Evolutionary conservation across 1,284 basidiomycete species (phyloP).

Genomic region (Sporisorium sorghi): DNA sequence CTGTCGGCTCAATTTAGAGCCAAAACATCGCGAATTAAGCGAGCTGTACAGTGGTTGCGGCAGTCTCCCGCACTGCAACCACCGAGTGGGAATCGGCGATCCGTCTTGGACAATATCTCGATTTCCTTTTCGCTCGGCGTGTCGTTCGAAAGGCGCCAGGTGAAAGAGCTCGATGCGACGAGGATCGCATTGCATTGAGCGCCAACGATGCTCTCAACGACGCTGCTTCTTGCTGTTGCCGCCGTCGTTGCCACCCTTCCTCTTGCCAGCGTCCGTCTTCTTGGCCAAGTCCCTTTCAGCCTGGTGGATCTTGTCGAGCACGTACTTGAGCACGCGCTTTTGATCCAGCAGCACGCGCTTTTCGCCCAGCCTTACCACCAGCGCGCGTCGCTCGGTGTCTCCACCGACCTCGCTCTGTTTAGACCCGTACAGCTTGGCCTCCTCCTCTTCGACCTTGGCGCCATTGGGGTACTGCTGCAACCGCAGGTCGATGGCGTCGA

Average conservation of each 20-base stretch:
- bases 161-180: too few relatives aligned
- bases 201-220: slow-evolving; percentile 12
- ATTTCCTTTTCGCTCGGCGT: too few relatives aligned
- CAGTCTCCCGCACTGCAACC: not conserved
- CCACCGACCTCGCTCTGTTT: slow-evolving; percentile 13
- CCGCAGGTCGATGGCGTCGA: slow-evolving; percentile 45
- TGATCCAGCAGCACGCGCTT: slow-evolving; percentile 76
- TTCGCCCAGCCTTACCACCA: slow-evolving; percentile 83
- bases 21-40: slow-evolving; percentile 3
- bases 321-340: slow-evolving; percentile 47
- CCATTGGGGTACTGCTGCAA: slow-evolving; percentile 40
- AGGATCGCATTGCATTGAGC: too few relatives aligned
- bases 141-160: too few relatives aligned
- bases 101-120: too few relatives aligned
- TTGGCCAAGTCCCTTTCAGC: slow-evolving; percentile 39
- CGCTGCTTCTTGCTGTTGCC: slow-evolving; percentile 34
- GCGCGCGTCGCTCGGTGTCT: slow-evolving; percentile 73
- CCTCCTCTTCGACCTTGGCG: slow-evolving; percentile 73
- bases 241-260: slow-evolving; percentile 12
- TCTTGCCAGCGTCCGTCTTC: slow-evolving; percentile 7
- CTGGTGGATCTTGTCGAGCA: slow-evolving; percentile 31
- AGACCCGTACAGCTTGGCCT: slow-evolving; percentile 70
- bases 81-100: slow-evolving; percentile 10
- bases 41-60: slow-evolving; percentile 1
- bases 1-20: not conserved